Evolutionary conservation across 2,329 filamentous ascomycete genomes (phyloP).

Genomic region (Orbilia brochopaga): DNA sequence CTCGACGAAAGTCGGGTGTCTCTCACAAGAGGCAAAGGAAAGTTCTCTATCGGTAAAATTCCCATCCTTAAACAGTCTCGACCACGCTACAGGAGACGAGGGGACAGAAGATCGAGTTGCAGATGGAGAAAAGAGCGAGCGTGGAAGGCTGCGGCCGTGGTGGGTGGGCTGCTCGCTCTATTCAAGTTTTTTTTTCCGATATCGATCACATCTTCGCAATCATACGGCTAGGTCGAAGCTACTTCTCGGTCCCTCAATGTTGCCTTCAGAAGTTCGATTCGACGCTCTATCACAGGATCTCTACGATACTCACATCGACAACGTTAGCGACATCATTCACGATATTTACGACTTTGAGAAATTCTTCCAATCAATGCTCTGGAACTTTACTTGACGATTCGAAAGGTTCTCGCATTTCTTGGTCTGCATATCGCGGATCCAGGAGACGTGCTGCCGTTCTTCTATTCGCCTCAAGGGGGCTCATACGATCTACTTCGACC

Average conservation of each 20-base stretch:
- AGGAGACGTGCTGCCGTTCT: too few species aligned
- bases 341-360: too few species aligned
- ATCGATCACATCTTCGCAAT: neutral
- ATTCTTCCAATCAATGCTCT: too few species aligned
- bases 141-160: conserved; percentile 10
- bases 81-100: neutral
- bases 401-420: too few species aligned
- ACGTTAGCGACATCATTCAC: too few species aligned
- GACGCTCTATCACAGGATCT: neutral
- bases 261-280: neutral
- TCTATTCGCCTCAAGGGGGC: too few species aligned
- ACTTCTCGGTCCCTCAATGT: neutral
- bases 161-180: conserved; percentile 5
- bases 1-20: neutral
- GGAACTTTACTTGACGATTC: too few species aligned
- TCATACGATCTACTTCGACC: too few species aligned
- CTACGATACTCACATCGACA: neutral
- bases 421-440: too few species aligned
- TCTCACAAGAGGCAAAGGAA: neutral
- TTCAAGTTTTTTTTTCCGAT: neutral
- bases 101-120: neutral
- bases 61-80: conserved; percentile 5
- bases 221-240: neutral
- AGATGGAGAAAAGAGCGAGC: neutral
- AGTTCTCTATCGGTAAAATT: neutral